These are phyloP conservation scores for Priceomyces haplophilus DNA, from an alignment of 805 yeast species.

Conservation along the genomic window DNA sequence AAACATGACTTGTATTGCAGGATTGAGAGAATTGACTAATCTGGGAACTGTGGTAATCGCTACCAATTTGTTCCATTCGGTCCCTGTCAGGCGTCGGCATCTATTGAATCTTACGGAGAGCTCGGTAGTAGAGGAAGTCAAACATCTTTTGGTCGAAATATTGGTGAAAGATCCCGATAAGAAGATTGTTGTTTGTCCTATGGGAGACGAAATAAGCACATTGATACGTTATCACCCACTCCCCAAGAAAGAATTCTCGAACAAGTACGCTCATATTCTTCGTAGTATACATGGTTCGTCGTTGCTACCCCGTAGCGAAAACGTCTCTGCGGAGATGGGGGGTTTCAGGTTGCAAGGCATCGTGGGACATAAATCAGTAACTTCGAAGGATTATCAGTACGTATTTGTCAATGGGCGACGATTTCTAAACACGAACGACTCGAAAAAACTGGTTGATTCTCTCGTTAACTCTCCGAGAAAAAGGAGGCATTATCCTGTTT, in stretches of 20 bases:
- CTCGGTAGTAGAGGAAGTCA: slow-evolving; percentile 24
- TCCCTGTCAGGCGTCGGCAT: slow-evolving; percentile 43
- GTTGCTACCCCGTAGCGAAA: slow-evolving; percentile 19
- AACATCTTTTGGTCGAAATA: slow-evolving; percentile 25
- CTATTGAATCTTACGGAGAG: slow-evolving; percentile 17
- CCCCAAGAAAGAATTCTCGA: not conserved
- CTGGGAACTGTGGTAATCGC: slow-evolving; percentile 40
- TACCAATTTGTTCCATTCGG: slow-evolving; percentile 37
- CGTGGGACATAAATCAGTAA: slow-evolving; percentile 35
- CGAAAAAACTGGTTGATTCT: not conserved
- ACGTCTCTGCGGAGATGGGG: slow-evolving; percentile 18
- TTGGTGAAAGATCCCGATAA: slow-evolving; percentile 20
- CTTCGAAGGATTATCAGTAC: slow-evolving; percentile 41
- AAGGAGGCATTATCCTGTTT: slow-evolving; percentile 30
- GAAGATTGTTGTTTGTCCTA: not conserved
- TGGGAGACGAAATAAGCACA: not conserved
- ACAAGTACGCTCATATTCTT: slow-evolving; percentile 5
- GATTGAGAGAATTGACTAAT: slow-evolving; percentile 2
- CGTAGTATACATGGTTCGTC: slow-evolving; percentile 28
- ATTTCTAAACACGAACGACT: slow-evolving; percentile 2
- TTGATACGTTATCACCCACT: not conserved
- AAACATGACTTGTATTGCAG: not conserved
- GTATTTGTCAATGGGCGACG: slow-evolving; percentile 42
- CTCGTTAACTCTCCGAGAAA: slow-evolving; percentile 12
- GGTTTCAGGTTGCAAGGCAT: slow-evolving; percentile 32